Evolutionary conservation across 169 alveolate genomes (phyloP).

Genomic region (Babesia caballi): DNA sequence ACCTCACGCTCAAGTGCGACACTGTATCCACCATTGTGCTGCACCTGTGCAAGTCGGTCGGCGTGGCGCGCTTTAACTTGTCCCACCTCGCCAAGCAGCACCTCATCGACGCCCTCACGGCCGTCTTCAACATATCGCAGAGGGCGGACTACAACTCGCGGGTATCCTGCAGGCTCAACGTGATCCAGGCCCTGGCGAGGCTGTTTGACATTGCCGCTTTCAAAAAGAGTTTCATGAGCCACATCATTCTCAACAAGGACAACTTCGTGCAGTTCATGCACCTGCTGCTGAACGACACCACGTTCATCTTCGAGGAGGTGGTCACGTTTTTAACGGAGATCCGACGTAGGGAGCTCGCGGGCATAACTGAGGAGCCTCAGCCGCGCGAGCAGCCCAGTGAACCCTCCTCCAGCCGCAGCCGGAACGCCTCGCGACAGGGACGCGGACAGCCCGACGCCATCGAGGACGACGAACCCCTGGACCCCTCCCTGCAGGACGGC

Average conservation of each 20-base stretch:
- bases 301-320: constrained; percentile 84
- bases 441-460: constrained; percentile 19
- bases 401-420: background rate
- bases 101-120: constrained; percentile 75
- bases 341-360: constrained; percentile 77
- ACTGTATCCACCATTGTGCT: constrained; percentile 71
- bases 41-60: constrained; percentile 52
- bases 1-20: constrained; percentile 83
- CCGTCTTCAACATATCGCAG: constrained; percentile 76
- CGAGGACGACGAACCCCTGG: constrained; percentile 30
- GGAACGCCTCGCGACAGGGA: constrained; percentile 32
- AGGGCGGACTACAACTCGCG: constrained; percentile 78
- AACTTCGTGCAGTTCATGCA: constrained; percentile 83
- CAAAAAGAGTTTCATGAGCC: constrained; percentile 67
- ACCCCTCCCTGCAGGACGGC: constrained; percentile 61
- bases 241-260: constrained; percentile 71
- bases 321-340: constrained; percentile 83
- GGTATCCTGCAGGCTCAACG: constrained; percentile 73
- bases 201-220: constrained; percentile 67
- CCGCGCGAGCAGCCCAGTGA: constrained; percentile 6
- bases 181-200: constrained; percentile 71
- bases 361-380: constrained; percentile 38
- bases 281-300: constrained; percentile 81
- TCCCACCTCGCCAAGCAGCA: constrained; percentile 60
- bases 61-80: constrained; percentile 38